phyloP scores from a whole-genome alignment of 2,329 filamentous ascomycete species.

The Diaporthe capsici region DNA sequence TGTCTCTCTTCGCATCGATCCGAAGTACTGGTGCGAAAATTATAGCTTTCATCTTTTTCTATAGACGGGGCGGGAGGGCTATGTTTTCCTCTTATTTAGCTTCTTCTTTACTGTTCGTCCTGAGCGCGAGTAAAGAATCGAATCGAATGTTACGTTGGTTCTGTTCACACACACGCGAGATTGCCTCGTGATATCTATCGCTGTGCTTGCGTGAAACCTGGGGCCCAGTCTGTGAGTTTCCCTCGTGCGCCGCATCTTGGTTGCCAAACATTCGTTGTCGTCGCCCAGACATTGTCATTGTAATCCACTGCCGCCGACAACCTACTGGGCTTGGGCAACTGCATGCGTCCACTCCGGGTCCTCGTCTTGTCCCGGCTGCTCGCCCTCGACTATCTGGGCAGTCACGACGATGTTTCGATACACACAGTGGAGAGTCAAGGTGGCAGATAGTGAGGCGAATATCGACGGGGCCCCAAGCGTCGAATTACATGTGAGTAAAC shows the following conservation, averaged over 20 bases:
- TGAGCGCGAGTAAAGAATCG: conserved; percentile 20
- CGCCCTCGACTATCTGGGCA: too few species aligned
- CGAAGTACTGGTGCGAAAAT: conserved; percentile 2
- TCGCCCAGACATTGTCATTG: too few species aligned
- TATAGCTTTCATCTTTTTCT: conserved; percentile 20
- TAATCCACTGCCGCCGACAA: too few species aligned
- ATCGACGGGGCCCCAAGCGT: too few species aligned
- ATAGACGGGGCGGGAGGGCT: conserved; percentile 32
- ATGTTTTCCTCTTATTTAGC: neutral
- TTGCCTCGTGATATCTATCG: neutral
- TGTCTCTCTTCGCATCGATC: neutral
- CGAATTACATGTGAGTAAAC: too few species aligned
- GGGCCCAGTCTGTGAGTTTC: neutral
- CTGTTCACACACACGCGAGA: neutral
- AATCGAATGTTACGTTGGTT: conserved; percentile 23
- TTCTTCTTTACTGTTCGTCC: conserved; percentile 8
- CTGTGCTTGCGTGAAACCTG: neutral
- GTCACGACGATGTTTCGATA: too few species aligned
- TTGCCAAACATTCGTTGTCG: too few species aligned
- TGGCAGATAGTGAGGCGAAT: too few species aligned
- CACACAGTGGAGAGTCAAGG: too few species aligned
- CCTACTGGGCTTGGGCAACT: too few species aligned
- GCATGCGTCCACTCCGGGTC: too few species aligned
- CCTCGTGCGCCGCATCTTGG: neutral
- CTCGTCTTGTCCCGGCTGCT: too few species aligned